Evolutionary conservation across 1,139 yeast species (phyloP), one percentile per base, ranked within the genome.

Genomic region (Lodderomyces orthopsilosis): DNA sequence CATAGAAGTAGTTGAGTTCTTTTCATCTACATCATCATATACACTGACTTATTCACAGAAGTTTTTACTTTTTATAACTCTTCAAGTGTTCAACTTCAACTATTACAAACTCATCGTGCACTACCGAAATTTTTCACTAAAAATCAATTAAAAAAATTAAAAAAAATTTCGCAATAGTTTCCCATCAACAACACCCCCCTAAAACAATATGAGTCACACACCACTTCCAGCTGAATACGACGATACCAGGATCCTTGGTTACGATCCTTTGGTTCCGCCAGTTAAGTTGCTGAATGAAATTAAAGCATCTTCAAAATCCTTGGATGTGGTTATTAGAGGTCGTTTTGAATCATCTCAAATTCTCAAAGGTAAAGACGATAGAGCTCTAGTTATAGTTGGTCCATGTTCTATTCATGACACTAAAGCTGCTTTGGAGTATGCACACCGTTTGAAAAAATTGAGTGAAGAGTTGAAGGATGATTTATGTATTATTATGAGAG

Each of bases 331-430:
- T 43, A 62, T 84, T 41, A 70, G 75, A 42, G 97, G 96, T 27
- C 81, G 98, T 66, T 79, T 85, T 52, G 81, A 79, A 27, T 84
- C 95, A 1, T 79, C 82, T 41, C 77, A 79, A 39, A 81, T 89
- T 46, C 65, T 89, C 47, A 75, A 79, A 49, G 95, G 95, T 40
- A 73, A 75, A 47, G 95, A 86, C 56, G 96, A 89, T 65, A 76
- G 96, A 55, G 67, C 87, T 51, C 72, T 89, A 30, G 77, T 89
- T 27, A 89, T 93, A 40, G 85, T 93, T 51, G 98, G 98, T 1
- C 98, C 98, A 47, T 93, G 98, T 65, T 93, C 98, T 5, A 83
- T 93, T 53, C 98, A 93, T 60, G 98, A 93, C 63, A 93, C 97
- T 23, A 76, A 72, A 43, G 95, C 96, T 35, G 98, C 98, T 2